Evolutionary conservation across 2,329 filamentous ascomycete genomes (phyloP), one percentile per base, ranked within the genome.

Genomic region (Fusarium devonianum): DNA sequence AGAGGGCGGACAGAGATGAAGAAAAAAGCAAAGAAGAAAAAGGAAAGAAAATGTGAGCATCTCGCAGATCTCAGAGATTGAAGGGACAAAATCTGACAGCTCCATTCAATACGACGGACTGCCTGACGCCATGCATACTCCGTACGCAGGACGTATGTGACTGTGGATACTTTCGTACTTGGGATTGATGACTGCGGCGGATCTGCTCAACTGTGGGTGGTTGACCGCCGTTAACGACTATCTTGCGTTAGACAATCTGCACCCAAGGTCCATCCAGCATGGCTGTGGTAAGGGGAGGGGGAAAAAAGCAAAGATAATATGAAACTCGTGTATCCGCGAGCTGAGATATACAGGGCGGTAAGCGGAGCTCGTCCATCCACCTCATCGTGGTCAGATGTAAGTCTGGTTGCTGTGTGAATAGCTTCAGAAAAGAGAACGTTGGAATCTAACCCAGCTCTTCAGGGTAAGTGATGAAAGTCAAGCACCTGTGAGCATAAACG

Each of bases 31-130:
- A 8, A 23, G 38, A n/a, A 26, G 34, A 18, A 39, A 53, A 56
- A 49, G 26, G 26, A 63, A 50, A 22, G 42, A 52, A 41, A 43
- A 38, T 37, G 33, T 41, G 38, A 56, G 35, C 23, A 40, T 51
- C 32, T 40, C 25, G 28, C 25, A 45, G 36, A 54, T 58, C 53
- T 45, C 23, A 43, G 26, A 37, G 30, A 23, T 40, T 26, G 33
- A 14, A 28, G 28, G 22, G 18, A 16, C 30, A 26, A 41, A 53
- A 51, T 45, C 40, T 53, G 53, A 51, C 48, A 62, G 42, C 32
- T 54, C 36, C 34, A 35, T 42, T 45, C 26, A 29, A 26, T 23
- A 39, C 37, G 21, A 25, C 12, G 22, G 22, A 43, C 18, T 9
- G 23, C 18, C 30, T 43, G 30, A 18, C 29, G 30, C 22, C 22